These are phyloP conservation scores for Neonectria ditissima DNA, from an alignment of 2,329 filamentous ascomycete genomes.

Conservation along the genomic window DNA sequence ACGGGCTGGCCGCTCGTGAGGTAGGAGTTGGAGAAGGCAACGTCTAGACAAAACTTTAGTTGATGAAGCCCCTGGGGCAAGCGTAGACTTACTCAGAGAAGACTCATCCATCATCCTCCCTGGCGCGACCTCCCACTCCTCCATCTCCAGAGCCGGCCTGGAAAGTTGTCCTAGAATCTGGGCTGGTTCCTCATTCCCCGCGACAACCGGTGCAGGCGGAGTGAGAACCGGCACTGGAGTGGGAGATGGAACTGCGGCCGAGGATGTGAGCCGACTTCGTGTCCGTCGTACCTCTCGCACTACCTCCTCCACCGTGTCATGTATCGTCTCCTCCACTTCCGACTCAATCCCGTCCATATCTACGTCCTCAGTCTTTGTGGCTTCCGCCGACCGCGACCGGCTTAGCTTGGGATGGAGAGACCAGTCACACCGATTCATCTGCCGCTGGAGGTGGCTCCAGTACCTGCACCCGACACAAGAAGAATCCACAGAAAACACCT, in stretches of 20 bases:
- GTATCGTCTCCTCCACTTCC: neutral
- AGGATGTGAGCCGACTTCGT: neutral
- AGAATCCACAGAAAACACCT: slow-evolving; percentile 33
- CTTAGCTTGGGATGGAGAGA: neutral
- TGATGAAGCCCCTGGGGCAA: neutral
- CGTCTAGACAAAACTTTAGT: slow-evolving; percentile 45
- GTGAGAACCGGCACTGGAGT: neutral
- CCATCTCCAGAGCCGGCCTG: slow-evolving; percentile 48
- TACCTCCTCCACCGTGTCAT: slow-evolving; percentile 10
- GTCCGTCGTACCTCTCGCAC: neutral
- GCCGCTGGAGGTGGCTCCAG: slow-evolving; percentile 39
- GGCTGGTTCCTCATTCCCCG: neutral
- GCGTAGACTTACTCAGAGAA: slow-evolving; percentile 51
- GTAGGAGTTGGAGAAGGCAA: slow-evolving; percentile 59
- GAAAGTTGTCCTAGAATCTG: neutral
- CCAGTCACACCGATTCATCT: slow-evolving; percentile 46
- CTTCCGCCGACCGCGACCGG: neutral
- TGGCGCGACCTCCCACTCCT: slow-evolving; percentile 60
- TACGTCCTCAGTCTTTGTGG: slow-evolving; percentile 6
- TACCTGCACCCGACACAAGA: slow-evolving; percentile 51
- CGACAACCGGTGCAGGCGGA: neutral
- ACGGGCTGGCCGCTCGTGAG: slow-evolving; percentile 53
- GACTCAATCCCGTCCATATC: slow-evolving; percentile 12
- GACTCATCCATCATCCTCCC: slow-evolving; percentile 52
- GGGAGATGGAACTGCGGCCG: neutral